Conservation (phyloP, 1,284 basidiomycete species). For the Schizophyllum amplum region DNA sequence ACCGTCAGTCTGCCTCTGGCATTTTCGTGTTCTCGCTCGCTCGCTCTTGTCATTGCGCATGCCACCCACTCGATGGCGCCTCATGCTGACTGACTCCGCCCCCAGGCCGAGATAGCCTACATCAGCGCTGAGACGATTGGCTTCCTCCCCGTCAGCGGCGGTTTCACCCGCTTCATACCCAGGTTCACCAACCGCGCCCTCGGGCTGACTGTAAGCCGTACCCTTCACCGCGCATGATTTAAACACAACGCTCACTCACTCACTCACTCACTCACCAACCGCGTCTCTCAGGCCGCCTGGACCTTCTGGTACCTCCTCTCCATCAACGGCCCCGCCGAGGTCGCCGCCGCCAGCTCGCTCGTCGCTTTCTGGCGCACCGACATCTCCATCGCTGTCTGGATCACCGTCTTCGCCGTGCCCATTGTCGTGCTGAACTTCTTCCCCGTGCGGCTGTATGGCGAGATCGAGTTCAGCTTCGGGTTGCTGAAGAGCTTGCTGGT, state of each 20-base stretch:
- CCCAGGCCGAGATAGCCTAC: not conserved
- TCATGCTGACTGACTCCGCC: no score
- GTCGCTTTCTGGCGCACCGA: slow-evolving; percentile 45
- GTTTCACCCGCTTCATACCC: not conserved
- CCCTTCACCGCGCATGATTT: no score
- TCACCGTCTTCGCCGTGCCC: not conserved
- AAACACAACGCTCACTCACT: no score
- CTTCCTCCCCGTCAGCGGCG: not conserved
- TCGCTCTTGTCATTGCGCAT: no score
- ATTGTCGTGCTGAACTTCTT: slow-evolving; percentile 9
- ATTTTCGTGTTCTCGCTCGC: no score
- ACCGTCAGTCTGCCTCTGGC: no score
- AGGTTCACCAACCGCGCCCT: not conserved
- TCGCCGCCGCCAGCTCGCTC: slow-evolving; percentile 54
- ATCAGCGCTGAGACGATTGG: not conserved
- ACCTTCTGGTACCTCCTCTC: slow-evolving; percentile 43
- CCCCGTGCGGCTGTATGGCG: slow-evolving; percentile 11
- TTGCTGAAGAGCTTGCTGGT: not conserved
- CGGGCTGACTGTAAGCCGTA: not conserved
- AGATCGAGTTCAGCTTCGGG: slow-evolving; percentile 10
- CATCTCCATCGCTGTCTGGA: not conserved
- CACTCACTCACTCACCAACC: not conserved
- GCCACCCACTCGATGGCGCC: no score
- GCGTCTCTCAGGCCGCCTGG: slow-evolving; percentile 27
- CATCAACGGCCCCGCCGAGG: slow-evolving; percentile 40